Conservation (phyloP, 257 asterid species). For the Salvia splendens region DNA sequence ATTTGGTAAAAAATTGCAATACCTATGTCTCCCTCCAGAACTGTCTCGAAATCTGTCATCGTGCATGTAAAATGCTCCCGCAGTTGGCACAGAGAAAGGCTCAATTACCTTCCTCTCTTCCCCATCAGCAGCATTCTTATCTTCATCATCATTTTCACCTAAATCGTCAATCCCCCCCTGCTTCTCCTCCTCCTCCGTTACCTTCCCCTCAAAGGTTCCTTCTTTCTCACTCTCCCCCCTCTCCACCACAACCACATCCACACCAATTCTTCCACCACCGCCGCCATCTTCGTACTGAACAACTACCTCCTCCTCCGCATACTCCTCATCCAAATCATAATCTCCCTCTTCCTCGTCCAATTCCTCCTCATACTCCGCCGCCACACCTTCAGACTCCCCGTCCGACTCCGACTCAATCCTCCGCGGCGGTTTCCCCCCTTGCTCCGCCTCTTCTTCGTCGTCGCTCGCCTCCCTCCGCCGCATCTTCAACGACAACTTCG, state of each 20-base stretch:
- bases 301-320: conserved; percentile 48
- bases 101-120: conserved; percentile 75
- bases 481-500: conserved; percentile 79
- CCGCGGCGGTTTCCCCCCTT: conserved; percentile 43
- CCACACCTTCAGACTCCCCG: conserved; percentile 83
- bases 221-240: conserved; percentile 40
- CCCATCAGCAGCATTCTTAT: conserved; percentile 39
- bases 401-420: conserved; percentile 70
- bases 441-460: conserved; percentile 74
- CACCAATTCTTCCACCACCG: conserved; percentile 35
- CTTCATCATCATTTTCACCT: conserved; percentile 37
- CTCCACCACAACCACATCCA: conserved; percentile 37
- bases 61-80: conserved; percentile 98
- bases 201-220: conserved; percentile 31
- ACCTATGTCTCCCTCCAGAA: conserved; percentile 83
- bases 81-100: conserved; percentile 96
- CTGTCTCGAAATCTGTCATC: conserved; percentile 92
- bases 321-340: conserved; percentile 55
- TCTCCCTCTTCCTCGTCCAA: conserved; percentile 51
- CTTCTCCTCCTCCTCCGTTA: conserved; percentile 40
- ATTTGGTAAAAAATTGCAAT: conserved; percentile 2
- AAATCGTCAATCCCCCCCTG: conserved; percentile 40
- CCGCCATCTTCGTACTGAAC: conserved; percentile 40
- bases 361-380: conserved; percentile 56
- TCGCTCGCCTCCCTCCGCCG: conserved; percentile 94